A percentile compares a stretch with the other conserved stretches of the same genome.
These are phyloP conservation scores for Fusarium nanum DNA, from an alignment of 2,329 filamentous ascomycete genomes.

Conservation along the genomic window DNA sequence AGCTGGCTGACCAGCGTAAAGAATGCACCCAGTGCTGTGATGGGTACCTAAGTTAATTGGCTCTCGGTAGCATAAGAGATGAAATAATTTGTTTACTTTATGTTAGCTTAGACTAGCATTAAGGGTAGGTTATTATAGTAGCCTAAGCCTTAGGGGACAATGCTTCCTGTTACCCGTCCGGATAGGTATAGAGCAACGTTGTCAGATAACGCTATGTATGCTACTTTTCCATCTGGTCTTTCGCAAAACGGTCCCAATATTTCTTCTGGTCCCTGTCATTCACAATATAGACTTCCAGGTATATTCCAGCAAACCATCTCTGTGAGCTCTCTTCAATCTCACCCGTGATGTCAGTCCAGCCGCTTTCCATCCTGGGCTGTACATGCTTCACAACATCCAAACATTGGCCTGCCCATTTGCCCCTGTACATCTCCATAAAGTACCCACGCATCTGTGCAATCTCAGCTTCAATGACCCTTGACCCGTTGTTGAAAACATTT, in stretches of 20 bases:
- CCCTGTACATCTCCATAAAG: not conserved
- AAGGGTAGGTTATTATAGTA: too few relatives aligned
- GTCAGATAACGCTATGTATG: not conserved
- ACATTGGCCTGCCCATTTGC: not conserved
- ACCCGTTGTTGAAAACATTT: not conserved
- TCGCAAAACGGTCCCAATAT: not conserved
- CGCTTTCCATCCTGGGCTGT: not conserved
- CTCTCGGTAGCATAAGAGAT: too few relatives aligned
- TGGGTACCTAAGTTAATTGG: too few relatives aligned
- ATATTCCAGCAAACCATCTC: not conserved
- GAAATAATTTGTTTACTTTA: too few relatives aligned
- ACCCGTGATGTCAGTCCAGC: not conserved
- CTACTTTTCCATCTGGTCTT: not conserved
- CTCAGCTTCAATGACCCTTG: too few relatives aligned
- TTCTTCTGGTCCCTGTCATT: not conserved
- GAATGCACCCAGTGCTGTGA: too few relatives aligned
- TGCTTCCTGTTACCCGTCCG: too few relatives aligned
- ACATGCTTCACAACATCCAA: not conserved
- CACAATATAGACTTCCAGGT: not conserved
- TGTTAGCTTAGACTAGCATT: too few relatives aligned
- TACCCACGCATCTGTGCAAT: not conserved
- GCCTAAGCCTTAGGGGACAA: too few relatives aligned
- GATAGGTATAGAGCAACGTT: too few relatives aligned
- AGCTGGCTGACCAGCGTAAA: too few relatives aligned
- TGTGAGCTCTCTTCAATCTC: not conserved